Conservation (phyloP, 352 stramenopile genomes). For the Phytopythium sindhum region DNA sequence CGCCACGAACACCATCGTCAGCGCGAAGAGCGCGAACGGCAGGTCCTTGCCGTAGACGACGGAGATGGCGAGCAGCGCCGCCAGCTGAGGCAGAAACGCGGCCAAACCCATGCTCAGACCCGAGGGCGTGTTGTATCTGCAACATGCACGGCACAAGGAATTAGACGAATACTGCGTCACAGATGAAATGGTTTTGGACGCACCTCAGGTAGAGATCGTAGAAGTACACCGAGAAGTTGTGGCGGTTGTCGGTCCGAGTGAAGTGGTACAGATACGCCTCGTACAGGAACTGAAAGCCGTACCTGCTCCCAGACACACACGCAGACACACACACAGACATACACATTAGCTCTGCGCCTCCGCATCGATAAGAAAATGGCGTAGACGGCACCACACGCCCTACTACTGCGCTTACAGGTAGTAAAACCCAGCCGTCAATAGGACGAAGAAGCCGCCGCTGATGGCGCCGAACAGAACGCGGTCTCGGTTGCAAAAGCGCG, state of each 20-base stretch:
- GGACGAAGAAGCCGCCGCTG: slow-evolving; percentile 81
- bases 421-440: slow-evolving; percentile 84
- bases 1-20: slow-evolving; percentile 99
- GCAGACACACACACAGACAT: background rate
- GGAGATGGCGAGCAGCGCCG: slow-evolving; percentile 72
- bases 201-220: slow-evolving; percentile 98
- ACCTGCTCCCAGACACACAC: slow-evolving; percentile 25
- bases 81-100: slow-evolving; percentile 84
- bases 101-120: slow-evolving; percentile 75
- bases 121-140: slow-evolving; percentile 74
- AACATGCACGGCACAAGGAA: background rate
- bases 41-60: slow-evolving; percentile 81
- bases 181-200: slow-evolving; percentile 3
- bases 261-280: slow-evolving; percentile 99
- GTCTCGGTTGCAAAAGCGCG: slow-evolving; percentile 57
- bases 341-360: background rate
- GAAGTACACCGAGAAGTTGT: slow-evolving; percentile 99
- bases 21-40: slow-evolving; percentile 92
- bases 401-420: slow-evolving; percentile 48
- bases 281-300: slow-evolving; percentile 92
- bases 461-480: slow-evolving; percentile 89
- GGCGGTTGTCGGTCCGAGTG: slow-evolving; percentile 96
- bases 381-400: background rate
- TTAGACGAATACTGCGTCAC: background rate
- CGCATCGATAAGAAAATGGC: background rate